Evolutionary conservation across 352 stramenopile species (phyloP), one percentile per base, ranked within the genome.

Genomic region (Stephanocyclus meneghinianus): DNA sequence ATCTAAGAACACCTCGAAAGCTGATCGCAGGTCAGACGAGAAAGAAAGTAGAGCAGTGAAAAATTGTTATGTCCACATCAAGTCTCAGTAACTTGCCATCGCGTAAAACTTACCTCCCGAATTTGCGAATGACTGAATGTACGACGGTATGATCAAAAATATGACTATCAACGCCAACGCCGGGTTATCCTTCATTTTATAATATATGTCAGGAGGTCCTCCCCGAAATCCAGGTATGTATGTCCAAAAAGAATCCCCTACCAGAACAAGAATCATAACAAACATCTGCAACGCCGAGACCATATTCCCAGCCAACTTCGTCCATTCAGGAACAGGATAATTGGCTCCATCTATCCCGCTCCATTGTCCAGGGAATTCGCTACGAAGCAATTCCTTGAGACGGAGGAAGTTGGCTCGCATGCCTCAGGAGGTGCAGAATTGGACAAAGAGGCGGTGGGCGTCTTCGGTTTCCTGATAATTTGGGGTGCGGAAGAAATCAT

Each of bases 1-100:
- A 80, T 93, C 85, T 37, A 93, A 53, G 56, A 81, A 80, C 63
- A 93, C 74, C 77, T 93, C 89, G 80, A 93, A 93, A 16, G 89
- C 89, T 69, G 11, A 32, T 21, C 8, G 18, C 8, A 0, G 18
- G 51, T 51, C 11, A 32, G 29, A 66, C 18, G 37, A 66, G 37
- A 51, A 51, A 53, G 45, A 53, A 21, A 21, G 13, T 21, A 53
- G 0, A 53, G 11, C 13, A 16, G n/a, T 21, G 11, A 16, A 4
- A 16, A 16, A 10, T 48, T 21, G 13, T 6, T 16, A 53, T 16
- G 45, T 53, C n/a, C 0, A 53, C 5, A 8, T 1, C n/a, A 21
- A 59, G 35, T 40, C 7, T 40, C 35, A 8, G 7, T 59, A 15
- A 15, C 3, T 32, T 32, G 26, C 2, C 8, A 59, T 32, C n/a